Percentiles rank a stretch among this genome's conserved stretches.
phyloP scores from a whole-genome alignment of 192 early-diverging fungal species.

The Dimargaris xerosporica region DNA sequence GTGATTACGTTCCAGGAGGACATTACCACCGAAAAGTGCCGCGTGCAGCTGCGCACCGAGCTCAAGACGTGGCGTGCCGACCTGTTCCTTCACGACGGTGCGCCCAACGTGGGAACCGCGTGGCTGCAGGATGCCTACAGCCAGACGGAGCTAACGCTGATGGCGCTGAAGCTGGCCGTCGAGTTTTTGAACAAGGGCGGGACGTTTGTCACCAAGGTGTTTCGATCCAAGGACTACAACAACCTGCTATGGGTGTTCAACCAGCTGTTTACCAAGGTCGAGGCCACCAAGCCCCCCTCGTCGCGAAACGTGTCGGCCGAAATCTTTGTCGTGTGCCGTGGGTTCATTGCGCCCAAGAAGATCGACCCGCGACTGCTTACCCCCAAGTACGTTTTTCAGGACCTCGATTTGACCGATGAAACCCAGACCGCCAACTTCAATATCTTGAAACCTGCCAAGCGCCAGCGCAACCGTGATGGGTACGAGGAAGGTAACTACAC shows the following conservation, averaged over 20 bases:
- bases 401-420: constrained; percentile 55
- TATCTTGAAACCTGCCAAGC: constrained; percentile 87
- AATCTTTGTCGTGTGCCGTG: constrained; percentile 96
- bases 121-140: constrained; percentile 96
- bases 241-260: constrained; percentile 97
- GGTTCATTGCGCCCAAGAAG: constrained; percentile 84
- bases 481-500: constrained; percentile 96
- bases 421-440: constrained; percentile 30
- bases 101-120: constrained; percentile 91
- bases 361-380: constrained; percentile 90
- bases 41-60: constrained; percentile 64
- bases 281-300: constrained; percentile 95
- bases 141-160: constrained; percentile 84
- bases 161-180: constrained; percentile 81
- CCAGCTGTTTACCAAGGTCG: constrained; percentile 88
- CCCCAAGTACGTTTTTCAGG: constrained; percentile 86
- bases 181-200: constrained; percentile 87
- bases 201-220: constrained; percentile 95
- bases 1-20: constrained; percentile 93
- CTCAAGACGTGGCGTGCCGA: constrained; percentile 98
- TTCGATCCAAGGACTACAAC: constrained; percentile 99
- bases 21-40: constrained; percentile 90
- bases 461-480: constrained; percentile 81
- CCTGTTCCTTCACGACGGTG: constrained; percentile 96
- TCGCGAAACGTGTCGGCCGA: constrained; percentile 98